Percentiles rank a stretch among this genome's conserved stretches.
These are phyloP conservation scores for Grosmannia clavigera DNA, from an alignment of 2,329 filamentous ascomycete genomes.

Conservation along the genomic window DNA sequence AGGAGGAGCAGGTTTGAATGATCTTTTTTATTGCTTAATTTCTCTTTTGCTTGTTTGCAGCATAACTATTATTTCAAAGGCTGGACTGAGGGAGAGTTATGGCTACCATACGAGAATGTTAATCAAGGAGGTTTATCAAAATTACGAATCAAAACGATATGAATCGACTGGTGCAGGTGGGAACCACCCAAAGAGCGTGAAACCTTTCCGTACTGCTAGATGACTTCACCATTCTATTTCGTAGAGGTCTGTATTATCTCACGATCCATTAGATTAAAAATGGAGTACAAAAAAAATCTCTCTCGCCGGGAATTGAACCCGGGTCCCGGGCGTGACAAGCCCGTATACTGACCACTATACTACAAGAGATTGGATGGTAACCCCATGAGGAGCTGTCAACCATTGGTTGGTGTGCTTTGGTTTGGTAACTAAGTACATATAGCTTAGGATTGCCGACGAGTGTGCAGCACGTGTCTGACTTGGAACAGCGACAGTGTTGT, in stretches of 20 bases:
- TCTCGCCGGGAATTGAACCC: constrained; percentile 4
- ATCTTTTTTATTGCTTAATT: neutral
- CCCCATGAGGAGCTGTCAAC: neutral
- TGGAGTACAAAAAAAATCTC: neutral
- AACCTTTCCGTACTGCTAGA: too few species aligned
- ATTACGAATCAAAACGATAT: too few species aligned
- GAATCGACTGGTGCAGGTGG: too few species aligned
- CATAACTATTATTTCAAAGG: too few species aligned
- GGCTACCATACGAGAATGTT: too few species aligned
- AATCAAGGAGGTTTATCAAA: too few species aligned
- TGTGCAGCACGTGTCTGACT: neutral
- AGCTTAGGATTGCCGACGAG: neutral
- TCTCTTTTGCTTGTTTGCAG: neutral
- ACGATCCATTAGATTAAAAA: neutral
- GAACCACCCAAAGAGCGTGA: too few species aligned
- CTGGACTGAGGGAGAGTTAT: too few species aligned
- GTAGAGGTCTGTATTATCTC: too few species aligned
- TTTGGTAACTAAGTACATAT: neutral
- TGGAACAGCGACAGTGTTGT: neutral
- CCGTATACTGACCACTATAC: constrained; percentile 4
- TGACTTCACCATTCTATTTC: too few species aligned
- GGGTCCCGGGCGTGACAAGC: constrained; percentile 4
- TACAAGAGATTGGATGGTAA: neutral
- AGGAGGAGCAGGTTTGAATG: constrained; percentile 20
- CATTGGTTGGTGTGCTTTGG: neutral